These are phyloP conservation scores for Malus hybrid DNA, from an alignment of 331 rosid genomes.

Conservation along the genomic window DNA sequence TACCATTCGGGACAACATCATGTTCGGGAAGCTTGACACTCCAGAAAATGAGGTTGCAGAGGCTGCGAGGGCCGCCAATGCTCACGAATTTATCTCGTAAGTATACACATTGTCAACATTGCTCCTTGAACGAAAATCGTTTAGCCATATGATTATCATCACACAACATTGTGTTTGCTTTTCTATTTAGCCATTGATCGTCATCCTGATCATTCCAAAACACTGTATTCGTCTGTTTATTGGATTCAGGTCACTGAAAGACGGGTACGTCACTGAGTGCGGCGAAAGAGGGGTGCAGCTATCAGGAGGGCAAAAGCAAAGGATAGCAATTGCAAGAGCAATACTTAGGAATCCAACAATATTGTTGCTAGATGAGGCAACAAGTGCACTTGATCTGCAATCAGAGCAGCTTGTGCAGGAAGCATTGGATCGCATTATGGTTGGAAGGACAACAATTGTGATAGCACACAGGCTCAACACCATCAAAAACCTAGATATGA, in stretches of 20 bases:
- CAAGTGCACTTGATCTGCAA: constrained; percentile 85
- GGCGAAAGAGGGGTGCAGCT: constrained; percentile 95
- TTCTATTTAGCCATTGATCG: neutral
- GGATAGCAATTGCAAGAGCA: constrained; percentile 92
- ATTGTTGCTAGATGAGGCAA: constrained; percentile 80
- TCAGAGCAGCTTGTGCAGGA: constrained; percentile 87
- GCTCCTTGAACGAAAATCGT: neutral
- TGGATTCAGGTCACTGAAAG: constrained; percentile 51
- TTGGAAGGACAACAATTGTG: constrained; percentile 75
- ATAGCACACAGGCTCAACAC: constrained; percentile 93
- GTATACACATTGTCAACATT: neutral
- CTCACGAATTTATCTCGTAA: constrained; percentile 94
- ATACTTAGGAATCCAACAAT: constrained; percentile 75
- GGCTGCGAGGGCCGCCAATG: constrained; percentile 79
- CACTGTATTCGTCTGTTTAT: neutral
- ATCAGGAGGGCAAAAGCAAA: constrained; percentile 95
- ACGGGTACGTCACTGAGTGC: constrained; percentile 79
- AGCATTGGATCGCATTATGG: constrained; percentile 82
- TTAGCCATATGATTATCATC: neutral
- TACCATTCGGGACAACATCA: constrained; percentile 55
- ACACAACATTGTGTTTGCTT: neutral
- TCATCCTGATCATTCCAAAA: neutral
- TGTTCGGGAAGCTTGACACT: constrained; percentile 75
- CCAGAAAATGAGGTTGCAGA: constrained; percentile 65
- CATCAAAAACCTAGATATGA: constrained; percentile 67